Base-by-base conservation (phyloP, 495 filamentous ascomycete genomes). In the Thermothielavioides terrestris region DNA sequence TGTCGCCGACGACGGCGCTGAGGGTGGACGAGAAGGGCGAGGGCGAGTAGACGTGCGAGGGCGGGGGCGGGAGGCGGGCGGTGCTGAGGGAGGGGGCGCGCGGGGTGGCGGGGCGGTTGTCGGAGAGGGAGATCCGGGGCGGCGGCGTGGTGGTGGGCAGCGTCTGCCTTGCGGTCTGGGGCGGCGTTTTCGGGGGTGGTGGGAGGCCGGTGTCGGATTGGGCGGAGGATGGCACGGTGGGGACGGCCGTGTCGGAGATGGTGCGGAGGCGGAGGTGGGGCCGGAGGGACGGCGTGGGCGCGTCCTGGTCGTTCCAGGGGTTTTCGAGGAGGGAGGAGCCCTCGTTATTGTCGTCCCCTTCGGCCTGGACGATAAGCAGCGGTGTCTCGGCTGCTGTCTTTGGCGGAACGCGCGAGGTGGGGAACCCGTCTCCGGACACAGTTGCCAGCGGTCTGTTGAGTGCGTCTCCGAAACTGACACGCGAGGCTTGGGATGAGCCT, bases 21-120 rank as follows among this genome's bases (percentile, higher is more conserved):
- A 76, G 62, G 1, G 73, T 75, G 1, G 68, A 70, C 1, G 71
- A 73, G 35, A 76, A 62, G 0, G 73, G 73, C 0, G 69, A 75
- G 12, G 73, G 71, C 17, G 71, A 74, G 32, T 73, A 71, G 28
- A 74, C 61, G 5, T 8, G 62, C 50, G 15, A 59, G 58, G 11
- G 62, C n/a, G 56, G 57, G 41, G 35, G 53, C 36, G 38, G 52
- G 46, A 28, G 40, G 32, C 21, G n/a, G 17, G 35, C 5, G 9
- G 49, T 28, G n/a, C 25, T 27, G 31, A 34, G 31, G 20, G 64
- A 54, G 31, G 67, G 11, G 61, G 69, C 14, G 65, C 69, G 42
- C 14, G 49, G 40, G 15, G 32, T 37, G 1, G 54, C 32, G 1
- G 63, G 66, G 10, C 57, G 56, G 44, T 18, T 21, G n/a, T 32